These are phyloP conservation scores for Kodamaea sp. DNA, from an alignment of 1,139 yeast genomes.

Conservation along the genomic window DNA sequence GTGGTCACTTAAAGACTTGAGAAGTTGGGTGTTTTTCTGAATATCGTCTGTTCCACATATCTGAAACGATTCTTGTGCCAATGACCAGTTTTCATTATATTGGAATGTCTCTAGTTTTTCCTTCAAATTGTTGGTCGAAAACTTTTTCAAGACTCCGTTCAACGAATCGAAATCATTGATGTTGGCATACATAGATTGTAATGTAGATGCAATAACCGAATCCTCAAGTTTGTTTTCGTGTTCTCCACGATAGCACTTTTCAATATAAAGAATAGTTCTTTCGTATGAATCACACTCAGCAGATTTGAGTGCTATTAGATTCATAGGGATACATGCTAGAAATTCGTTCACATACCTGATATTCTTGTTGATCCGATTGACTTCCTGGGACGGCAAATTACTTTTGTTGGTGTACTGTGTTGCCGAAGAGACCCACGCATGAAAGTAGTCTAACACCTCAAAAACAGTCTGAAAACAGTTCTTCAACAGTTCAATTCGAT, in stretches of 20 bases:
- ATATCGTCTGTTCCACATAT: constrained; percentile 36
- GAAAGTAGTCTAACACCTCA: constrained; percentile 78
- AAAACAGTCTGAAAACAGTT: constrained; percentile 74
- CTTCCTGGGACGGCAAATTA: constrained; percentile 19
- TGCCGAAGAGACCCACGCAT: constrained; percentile 64
- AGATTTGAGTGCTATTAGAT: constrained; percentile 73
- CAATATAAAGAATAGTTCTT: constrained; percentile 84
- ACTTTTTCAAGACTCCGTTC: constrained; percentile 78
- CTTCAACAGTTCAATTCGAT: constrained; percentile 56
- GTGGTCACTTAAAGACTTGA: constrained; percentile 42
- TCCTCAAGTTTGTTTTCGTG: constrained; percentile 31
- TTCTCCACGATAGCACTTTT: constrained; percentile 62
- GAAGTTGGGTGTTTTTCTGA: constrained; percentile 28
- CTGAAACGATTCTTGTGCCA: constrained; percentile 85
- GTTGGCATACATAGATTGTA: constrained; percentile 81
- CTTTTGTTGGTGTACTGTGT: constrained; percentile 31
- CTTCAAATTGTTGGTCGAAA: constrained; percentile 66
- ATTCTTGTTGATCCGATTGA: constrained; percentile 26
- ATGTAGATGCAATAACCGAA: constrained; percentile 48
- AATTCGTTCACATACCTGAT: constrained; percentile 46
- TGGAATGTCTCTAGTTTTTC: constrained; percentile 80
- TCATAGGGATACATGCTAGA: constrained; percentile 59
- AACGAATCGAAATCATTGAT: constrained; percentile 89
- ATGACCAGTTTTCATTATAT: constrained; percentile 82
- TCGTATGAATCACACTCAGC: constrained; percentile 86